Evolutionary conservation across 768 basidiomycete genomes (phyloP).

Genomic region (Pilatotrama ljubarskyi): DNA sequence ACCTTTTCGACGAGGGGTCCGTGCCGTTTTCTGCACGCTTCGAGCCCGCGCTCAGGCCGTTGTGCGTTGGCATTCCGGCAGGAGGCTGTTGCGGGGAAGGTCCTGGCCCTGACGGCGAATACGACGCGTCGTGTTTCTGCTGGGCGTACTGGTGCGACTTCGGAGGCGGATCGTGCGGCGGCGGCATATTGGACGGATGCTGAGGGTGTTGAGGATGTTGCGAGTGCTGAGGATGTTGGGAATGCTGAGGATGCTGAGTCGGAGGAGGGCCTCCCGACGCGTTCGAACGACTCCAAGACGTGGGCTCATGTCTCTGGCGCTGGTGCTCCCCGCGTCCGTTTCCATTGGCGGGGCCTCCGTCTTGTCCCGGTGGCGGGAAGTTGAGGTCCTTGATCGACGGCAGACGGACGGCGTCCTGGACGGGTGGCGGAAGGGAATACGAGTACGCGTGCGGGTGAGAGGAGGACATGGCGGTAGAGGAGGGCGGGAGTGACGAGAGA

Average conservation of each 20-base stretch:
- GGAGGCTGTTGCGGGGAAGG: slow-evolving; percentile 32
- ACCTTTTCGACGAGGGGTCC: slow-evolving; percentile 20
- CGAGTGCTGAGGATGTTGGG: slow-evolving; percentile 20
- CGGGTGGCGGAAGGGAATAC: slow-evolving; percentile 36
- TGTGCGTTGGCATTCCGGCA: slow-evolving; percentile 19
- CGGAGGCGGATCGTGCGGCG: slow-evolving; percentile 25
- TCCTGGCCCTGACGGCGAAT: slow-evolving; percentile 49
- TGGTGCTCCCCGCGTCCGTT: slow-evolving; percentile 33
- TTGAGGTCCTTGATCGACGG: slow-evolving; percentile 77
- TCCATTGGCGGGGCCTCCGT: slow-evolving; percentile 33
- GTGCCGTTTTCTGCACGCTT: slow-evolving; percentile 25
- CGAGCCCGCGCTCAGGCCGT: slow-evolving; percentile 22
- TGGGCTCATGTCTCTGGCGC: slow-evolving; percentile 38
- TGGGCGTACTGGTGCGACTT: slow-evolving; percentile 30
- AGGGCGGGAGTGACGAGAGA: slow-evolving; percentile 35
- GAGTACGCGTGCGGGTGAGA: slow-evolving; percentile 47
- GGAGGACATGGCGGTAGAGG: slow-evolving; percentile 47
- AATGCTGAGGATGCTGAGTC: slow-evolving; percentile 7
- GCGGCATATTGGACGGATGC: slow-evolving; percentile 23
- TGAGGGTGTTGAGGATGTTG: slow-evolving; percentile 23
- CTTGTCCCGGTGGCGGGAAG: slow-evolving; percentile 45
- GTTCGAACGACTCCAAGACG: slow-evolving; percentile 25
- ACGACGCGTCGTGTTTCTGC: slow-evolving; percentile 52
- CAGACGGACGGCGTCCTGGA: slow-evolving; percentile 51
- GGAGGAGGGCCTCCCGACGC: slow-evolving; percentile 9